Conservation (phyloP, 192 early-diverging fungal genomes). For the Linnemannia zychae region DNA sequence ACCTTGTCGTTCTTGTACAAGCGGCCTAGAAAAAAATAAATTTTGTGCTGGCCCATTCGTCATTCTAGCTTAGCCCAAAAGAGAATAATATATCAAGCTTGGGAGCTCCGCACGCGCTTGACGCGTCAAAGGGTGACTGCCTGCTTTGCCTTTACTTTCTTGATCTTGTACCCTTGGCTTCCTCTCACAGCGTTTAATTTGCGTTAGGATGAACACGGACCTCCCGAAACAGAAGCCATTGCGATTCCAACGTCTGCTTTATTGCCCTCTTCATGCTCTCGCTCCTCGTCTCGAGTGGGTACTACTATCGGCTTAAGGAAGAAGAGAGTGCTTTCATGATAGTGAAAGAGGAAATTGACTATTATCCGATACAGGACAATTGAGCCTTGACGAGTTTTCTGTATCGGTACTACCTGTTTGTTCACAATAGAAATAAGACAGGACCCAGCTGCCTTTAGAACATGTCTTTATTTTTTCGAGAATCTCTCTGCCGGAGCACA, state of each 20-base stretch:
- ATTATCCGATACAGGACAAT: neutral
- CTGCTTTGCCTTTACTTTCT: neutral
- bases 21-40: neutral
- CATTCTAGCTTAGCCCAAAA: neutral
- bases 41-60: constrained; percentile 1
- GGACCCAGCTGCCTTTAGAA: too few relatives aligned
- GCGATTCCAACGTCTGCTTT: neutral
- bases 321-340: neutral
- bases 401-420: too few relatives aligned
- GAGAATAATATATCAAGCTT: neutral
- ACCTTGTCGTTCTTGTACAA: neutral
- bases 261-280: neutral
- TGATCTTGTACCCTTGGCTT: too few relatives aligned
- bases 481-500: too few relatives aligned
- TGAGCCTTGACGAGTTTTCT: too few relatives aligned
- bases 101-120: neutral
- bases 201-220: neutral
- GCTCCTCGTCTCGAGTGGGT: neutral
- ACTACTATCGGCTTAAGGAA: neutral
- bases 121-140: neutral
- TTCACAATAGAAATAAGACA: too few relatives aligned
- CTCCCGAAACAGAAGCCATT: neutral
- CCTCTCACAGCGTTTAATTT: too few relatives aligned
- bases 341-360: neutral
- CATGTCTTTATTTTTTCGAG: too few relatives aligned